Base-by-base conservation (phyloP, 345 rosid genomes). In the thale cress (Arabidopsis thaliana) region DNA sequence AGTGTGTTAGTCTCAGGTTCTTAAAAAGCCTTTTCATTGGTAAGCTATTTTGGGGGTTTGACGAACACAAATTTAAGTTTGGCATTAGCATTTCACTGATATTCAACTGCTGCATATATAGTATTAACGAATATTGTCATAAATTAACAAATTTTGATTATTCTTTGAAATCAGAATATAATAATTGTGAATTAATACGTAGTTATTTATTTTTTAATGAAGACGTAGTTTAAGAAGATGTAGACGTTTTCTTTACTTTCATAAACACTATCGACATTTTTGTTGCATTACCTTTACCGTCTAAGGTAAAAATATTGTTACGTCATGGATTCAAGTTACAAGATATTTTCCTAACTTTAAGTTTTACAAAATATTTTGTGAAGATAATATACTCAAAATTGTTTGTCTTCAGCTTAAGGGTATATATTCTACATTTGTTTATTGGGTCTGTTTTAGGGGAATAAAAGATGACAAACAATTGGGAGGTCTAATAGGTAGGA, bases 1-100 rank as follows among this genome's bases (percentile, higher is more conserved):
- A 56, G 65, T 73, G 65, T 73, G 40, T 65, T 46, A 36, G 34
- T 74, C 46, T 36, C 50, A 74, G 66, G 78, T 37, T 65, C 38
- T 44, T 10, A 24, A 28, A 62, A 41, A n/a, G 14, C 13, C 48
- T 40, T 40, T 40, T 11, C 32, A 25, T 42, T 42, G 24, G 1
- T 62, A 14, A 4, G 13, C 14, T 59, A 11, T 38, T 40, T 61
- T 61, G 9, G 66, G 58, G 9, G 4, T 46, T 13, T 53, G 36
- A 53, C 59, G 36, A 28, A 12, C 33, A 20, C 41, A 57, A 57
- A 33, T 56, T 6, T n/a, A 33, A 55, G 37, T 4, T 55, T 30
- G 59, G 46, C 46, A 59, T 10, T 38, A 25, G 46, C 65, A 24
- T 22, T 32, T 32, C 12, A 56, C 22, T 56, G 37, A 2, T 14